Evolutionary conservation across 2,329 filamentous ascomycete genomes (phyloP).

Genomic region (Beauveria varroae): DNA sequence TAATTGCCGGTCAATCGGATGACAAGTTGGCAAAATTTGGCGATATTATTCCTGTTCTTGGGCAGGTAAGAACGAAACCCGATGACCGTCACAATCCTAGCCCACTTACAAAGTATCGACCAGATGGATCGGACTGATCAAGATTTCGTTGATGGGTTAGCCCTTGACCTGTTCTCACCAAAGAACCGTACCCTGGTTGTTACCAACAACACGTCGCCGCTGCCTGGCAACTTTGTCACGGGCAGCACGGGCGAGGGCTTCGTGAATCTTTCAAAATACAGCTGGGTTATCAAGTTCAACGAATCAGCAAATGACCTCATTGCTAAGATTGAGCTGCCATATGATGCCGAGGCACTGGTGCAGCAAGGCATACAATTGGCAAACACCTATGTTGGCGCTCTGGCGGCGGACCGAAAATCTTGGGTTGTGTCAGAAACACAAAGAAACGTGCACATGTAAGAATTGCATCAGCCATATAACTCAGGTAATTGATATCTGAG

Average conservation of each 20-base stretch:
- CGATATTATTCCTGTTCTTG: not conserved
- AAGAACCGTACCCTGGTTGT: slow-evolving; percentile 23
- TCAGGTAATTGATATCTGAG: no score
- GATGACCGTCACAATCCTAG: not conserved
- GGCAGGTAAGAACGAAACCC: not conserved
- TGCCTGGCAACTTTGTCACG: slow-evolving; percentile 22
- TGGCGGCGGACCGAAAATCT: slow-evolving; percentile 4
- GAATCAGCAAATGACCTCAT: slow-evolving; percentile 25
- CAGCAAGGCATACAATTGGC: slow-evolving; percentile 3
- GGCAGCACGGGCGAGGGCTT: slow-evolving; percentile 22
- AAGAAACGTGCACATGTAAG: slow-evolving; percentile 21
- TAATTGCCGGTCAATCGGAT: not conserved
- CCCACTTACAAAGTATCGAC: not conserved
- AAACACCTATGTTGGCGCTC: slow-evolving; percentile 8
- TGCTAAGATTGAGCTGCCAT: slow-evolving; percentile 26
- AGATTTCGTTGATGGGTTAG: slow-evolving; percentile 25
- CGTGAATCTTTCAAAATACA: slow-evolving; percentile 22
- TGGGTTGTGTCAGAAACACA: slow-evolving; percentile 15
- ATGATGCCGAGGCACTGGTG: slow-evolving; percentile 13
- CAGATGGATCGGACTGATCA: slow-evolving; percentile 19
- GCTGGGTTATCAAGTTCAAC: slow-evolving; percentile 24
- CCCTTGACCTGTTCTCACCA: slow-evolving; percentile 26
- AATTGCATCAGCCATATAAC: no score
- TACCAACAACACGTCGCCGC: slow-evolving; percentile 21
- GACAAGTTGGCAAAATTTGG: not conserved